Base-by-base conservation (phyloP, 306 rosid species). In the Adenanthera pavonina region DNA sequence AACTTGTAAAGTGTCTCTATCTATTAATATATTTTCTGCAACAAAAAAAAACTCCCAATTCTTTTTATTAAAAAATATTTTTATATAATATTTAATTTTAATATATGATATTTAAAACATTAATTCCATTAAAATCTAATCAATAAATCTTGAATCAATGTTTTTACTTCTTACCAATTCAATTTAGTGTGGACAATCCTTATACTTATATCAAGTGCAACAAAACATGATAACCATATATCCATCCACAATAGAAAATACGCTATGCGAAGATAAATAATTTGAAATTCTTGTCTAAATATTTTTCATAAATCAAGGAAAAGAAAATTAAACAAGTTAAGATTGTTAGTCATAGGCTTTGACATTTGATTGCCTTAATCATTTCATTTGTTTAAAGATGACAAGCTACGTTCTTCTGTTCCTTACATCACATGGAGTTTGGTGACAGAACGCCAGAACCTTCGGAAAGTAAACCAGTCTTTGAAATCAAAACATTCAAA, bases 401-500 rank as follows among this genome's bases (percentile, higher is more conserved):
- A 84, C 80, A 82, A 35, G 40, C 30, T 56, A 73, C 51, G 78
- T 67, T 68, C 57, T 69, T 68, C 51, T 38, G 33, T 8, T 67
- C 51, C 14, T 20, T 6, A 11, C 30, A 57, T 1, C 10, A 40
- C 73, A 69, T 69, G 16, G 73, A 19, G 16, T 44, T 20, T 34
- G 38, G 74, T 8, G n/a, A 46, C n/a, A 69, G 36, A 41, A 40
- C 41, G 49, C 56, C 74, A 69, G 48, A 68, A 69, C 38, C 19
- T 44, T 19, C 0, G 34, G 54, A 38, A 5, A 54, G 65, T 67
- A 79, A 69, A 71, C 78, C 46, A 30, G 86, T 74, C 62, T 70
- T 81, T 49, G 56, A 61, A 74, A 65, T 78, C 70, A 48, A 14
- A 75, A 74, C 79, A 56, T 49, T 61, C 82, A 81, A 65, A 81